Base-by-base conservation (phyloP, 148 eudicot species). In the Arctostaphylos glauca region DNA sequence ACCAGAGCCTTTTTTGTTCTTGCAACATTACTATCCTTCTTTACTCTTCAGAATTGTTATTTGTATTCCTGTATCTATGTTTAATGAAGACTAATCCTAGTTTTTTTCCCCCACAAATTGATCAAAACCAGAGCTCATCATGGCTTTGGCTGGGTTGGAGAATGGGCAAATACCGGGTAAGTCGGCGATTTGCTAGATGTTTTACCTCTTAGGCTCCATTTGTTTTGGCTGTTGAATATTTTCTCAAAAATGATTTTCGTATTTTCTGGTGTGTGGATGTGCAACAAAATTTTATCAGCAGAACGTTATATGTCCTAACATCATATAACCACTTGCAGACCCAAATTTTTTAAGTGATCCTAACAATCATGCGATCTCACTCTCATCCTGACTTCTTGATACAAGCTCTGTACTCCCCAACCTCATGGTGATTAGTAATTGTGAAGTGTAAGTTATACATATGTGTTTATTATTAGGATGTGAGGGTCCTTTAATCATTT, bases 141-240 rank as follows among this genome's bases (percentile, higher is more conserved):
- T 84, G 98, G 98, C 77, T 95, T 95, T 54, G 98, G 98, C 44
- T 95, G 98, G 98, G 98, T 95, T 79, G 98, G 98, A 76, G 98
- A 95, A 89, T 95, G 98, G 98, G 98, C 98, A 80, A 95, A 92
- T 81, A 91, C 94, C 0, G 97, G 99, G 98, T 94, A 81, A 89
- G 91, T 82, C 70, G 31, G 70, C 46, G 31, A 48, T 73, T 55
- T 62, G 14, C 15, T 72, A 16, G 21, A 12, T 76, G 52, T 18
- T 58, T 80, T 31, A 41, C 67, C 41, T 66, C 58, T 18, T 46
- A 13, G 44, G 71, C 15, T 66, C 70, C 71, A 66, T 7, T 10
- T 10, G 25, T 59, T 66, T 31, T 66, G 71, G 71, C 71, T 6
- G 2, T 66, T 31, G 1, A 4, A 31, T 25, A 66, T 31, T 66